Conservation (phyloP, 2,329 filamentous ascomycete genomes). For the Pseudopithomyces chartarum region DNA sequence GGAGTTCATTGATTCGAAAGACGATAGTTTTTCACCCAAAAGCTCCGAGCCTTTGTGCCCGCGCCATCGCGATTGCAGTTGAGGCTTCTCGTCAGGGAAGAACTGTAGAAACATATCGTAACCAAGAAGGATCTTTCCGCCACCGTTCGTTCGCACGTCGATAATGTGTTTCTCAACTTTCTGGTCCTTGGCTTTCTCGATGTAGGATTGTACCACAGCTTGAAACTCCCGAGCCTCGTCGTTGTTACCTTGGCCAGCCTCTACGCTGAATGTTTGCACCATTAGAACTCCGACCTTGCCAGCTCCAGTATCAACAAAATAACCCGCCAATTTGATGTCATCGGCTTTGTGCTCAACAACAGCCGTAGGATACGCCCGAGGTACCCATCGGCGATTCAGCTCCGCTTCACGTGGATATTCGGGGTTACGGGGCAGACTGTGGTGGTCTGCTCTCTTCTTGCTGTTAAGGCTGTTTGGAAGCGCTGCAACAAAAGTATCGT, state of each 20-base stretch:
- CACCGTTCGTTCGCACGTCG: slow-evolving; percentile 66
- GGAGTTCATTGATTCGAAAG: slow-evolving; percentile 15
- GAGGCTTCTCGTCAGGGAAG: slow-evolving; percentile 54
- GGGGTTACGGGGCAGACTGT: slow-evolving; percentile 30
- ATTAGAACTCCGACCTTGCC: slow-evolving; percentile 55
- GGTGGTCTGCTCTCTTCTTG: slow-evolving; percentile 31
- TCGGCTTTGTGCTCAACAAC: slow-evolving; percentile 38
- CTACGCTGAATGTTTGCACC: slow-evolving; percentile 48
- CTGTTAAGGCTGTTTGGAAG: slow-evolving; percentile 17
- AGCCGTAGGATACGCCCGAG: slow-evolving; percentile 43
- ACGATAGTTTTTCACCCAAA: slow-evolving; percentile 29
- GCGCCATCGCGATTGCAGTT: slow-evolving; percentile 54
- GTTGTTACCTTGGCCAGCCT: slow-evolving; percentile 11
- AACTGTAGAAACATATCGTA: slow-evolving; percentile 58
- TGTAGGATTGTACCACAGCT: slow-evolving; percentile 48
- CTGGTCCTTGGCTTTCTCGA: slow-evolving; percentile 52
- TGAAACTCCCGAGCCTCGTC: slow-evolving; percentile 41
- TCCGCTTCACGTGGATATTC: slow-evolving; percentile 36
- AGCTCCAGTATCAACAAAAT: slow-evolving; percentile 49
- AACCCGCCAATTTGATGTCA: slow-evolving; percentile 49
- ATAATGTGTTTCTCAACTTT: slow-evolving; percentile 65
- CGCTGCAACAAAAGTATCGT: slow-evolving; percentile 39
- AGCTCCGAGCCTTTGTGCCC: slow-evolving; percentile 44
- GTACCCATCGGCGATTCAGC: slow-evolving; percentile 29
- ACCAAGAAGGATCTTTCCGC: slow-evolving; percentile 54